These are phyloP conservation scores for Aspergillus tubingensis DNA, from an alignment of 2,329 filamentous ascomycete genomes.

Conservation along the genomic window DNA sequence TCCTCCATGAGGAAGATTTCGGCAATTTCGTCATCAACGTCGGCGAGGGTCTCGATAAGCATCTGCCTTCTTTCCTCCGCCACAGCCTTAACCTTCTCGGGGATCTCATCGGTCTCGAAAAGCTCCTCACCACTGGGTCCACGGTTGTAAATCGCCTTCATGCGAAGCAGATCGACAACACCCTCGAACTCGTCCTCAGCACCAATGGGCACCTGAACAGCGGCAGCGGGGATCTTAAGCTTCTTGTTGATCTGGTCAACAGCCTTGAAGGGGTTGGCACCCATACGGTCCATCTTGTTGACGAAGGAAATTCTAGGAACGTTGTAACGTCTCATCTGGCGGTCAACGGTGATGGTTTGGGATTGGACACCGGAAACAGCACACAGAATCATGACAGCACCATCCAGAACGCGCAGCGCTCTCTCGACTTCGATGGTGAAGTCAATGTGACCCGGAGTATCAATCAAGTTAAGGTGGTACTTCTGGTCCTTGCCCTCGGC, in stretches of 20 bases:
- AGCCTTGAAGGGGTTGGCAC: slow-evolving; percentile 95
- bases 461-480: slow-evolving; percentile 98
- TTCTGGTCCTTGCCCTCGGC: slow-evolving; percentile 76
- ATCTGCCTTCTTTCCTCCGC: slow-evolving; percentile 79
- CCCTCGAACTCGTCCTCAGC: slow-evolving; percentile 88
- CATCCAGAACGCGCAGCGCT: slow-evolving; percentile 89
- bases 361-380: slow-evolving; percentile 96
- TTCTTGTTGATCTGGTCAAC: slow-evolving; percentile 98
- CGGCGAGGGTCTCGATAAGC: slow-evolving; percentile 91
- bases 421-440: slow-evolving; percentile 99
- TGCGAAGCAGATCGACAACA: slow-evolving; percentile 86
- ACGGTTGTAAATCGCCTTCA: slow-evolving; percentile 92
- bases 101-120: slow-evolving; percentile 75
- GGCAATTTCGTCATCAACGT: slow-evolving; percentile 97
- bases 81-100: slow-evolving; percentile 73
- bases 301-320: slow-evolving; percentile 93
- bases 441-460: slow-evolving; percentile 97
- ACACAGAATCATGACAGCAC: slow-evolving; percentile 97
- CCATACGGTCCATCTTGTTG: slow-evolving; percentile 99
- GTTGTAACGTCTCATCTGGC: slow-evolving; percentile 98
- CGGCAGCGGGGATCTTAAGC: slow-evolving; percentile 87
- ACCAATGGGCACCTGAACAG: slow-evolving; percentile 92
- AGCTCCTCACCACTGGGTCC: slow-evolving; percentile 78
- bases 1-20: slow-evolving; percentile 90
- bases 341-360: slow-evolving; percentile 96